Base-by-base conservation (phyloP, 2,329 filamentous ascomycete species). In the Talaromyces sp. region DNA sequence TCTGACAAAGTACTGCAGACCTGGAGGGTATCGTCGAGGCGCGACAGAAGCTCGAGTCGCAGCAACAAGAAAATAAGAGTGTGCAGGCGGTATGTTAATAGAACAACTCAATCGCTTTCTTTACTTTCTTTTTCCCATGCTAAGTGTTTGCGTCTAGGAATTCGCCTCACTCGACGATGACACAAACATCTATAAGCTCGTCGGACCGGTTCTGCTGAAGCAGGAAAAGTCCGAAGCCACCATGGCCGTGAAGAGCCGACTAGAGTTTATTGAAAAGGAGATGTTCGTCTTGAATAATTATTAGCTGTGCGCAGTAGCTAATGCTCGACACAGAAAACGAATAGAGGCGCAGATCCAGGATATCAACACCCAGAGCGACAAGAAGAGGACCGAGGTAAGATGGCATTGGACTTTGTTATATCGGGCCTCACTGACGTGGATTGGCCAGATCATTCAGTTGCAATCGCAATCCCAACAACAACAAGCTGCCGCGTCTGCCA, bases 131-230 rank as follows among this genome's bases (percentile, higher is more conserved):
- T 15, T 25, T 42, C 32, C 4, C 19, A 33, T 49, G 15, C 27
- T 53, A 13, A 44, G 22, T 39, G 17, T 22, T 7, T n/a, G 19
- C 6, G 44, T n/a, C 17, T 42, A 95, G 88, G 93, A 98, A 76
- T 98, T 98, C 75, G 82, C 86, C 47, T 83, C 84, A 59, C 82
- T 98, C 62, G 85, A 88, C 69, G 88, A 93, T 42, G 89, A 89
- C 68, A 90, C 96, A 71, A 91, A 87, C 65, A 96, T 99, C 75
- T 99, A 96, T 85, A 99, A 98, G 78, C 86, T 97, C 49, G 87
- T 96, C 54, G 95, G 95, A 0, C 95, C 95, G 0, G 91, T 98
- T 7, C 80, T 99, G 42, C 77, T 99, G 71, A 97, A 98, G 82
- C 95, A 99, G 77, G 95, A 98, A 62, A 93, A 91, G 75, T 80